A percentile compares a stretch with the other conserved stretches of the same genome.
phyloP scores from a whole-genome alignment of 768 basidiomycete genomes.

The Leccinum subtestaceum region DNA sequence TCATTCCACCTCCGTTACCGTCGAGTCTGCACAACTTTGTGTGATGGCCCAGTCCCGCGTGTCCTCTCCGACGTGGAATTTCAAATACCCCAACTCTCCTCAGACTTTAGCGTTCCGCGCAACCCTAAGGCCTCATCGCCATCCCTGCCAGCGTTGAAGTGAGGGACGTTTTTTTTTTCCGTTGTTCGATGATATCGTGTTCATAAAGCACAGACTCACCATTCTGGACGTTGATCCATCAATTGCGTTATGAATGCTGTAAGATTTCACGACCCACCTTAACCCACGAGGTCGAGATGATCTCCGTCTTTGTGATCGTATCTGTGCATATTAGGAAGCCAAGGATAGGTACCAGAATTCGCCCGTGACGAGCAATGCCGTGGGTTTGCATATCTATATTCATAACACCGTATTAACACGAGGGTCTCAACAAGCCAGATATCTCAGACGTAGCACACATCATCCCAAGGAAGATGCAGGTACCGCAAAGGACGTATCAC shows the following conservation, averaged over 20 bases:
- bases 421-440: conserved; percentile 2
- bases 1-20: conserved; percentile 2
- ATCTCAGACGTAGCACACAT: conserved; percentile 7
- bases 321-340: conserved; percentile 2
- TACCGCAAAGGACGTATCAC: conserved; percentile 8
- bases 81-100: conserved; percentile 32
- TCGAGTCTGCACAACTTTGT: conserved; percentile 10
- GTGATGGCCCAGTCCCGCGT: conserved; percentile 12
- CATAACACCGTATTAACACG: conserved; percentile 12
- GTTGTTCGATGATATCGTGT: background rate
- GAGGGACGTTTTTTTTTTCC: background rate
- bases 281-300: conserved; percentile 27
- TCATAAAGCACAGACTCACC: background rate
- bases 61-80: conserved; percentile 25
- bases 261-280: conserved; percentile 26
- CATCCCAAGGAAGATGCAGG: conserved; percentile 18
- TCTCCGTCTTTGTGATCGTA: conserved; percentile 18
- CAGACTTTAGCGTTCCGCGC: background rate
- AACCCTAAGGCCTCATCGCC: background rate
- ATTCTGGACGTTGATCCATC: background rate
- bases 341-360: conserved; percentile 9
- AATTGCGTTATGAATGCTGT: conserved; percentile 12
- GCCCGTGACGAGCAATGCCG: conserved; percentile 3
- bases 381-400: conserved; percentile 12
- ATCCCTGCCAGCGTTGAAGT: background rate